These are phyloP conservation scores for Plasmodium adleri DNA, from an alignment of 169 alveolate species.

Conservation along the genomic window DNA sequence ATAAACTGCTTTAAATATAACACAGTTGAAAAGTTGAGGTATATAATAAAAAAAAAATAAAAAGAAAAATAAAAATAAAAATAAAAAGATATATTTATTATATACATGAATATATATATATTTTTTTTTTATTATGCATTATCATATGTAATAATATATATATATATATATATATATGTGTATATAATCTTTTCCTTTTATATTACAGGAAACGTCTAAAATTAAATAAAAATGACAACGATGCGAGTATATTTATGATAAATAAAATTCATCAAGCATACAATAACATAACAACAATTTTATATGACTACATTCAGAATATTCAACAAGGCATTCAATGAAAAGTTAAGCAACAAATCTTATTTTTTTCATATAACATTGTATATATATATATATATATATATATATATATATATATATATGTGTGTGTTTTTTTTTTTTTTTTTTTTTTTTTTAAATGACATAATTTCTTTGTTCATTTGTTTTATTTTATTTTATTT, in stretches of 20 bases:
- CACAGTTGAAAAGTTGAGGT: constrained; percentile 73
- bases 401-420: neutral
- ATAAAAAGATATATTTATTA: neutral
- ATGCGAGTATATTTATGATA: constrained; percentile 72
- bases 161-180: neutral
- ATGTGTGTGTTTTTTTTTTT: too few species aligned
- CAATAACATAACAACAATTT: constrained; percentile 71
- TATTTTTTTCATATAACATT: too few species aligned
- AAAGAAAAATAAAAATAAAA: neutral
- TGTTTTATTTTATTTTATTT: neutral
- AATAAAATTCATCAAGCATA: constrained; percentile 75
- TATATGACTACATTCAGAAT: constrained; percentile 72
- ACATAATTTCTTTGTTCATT: neutral
- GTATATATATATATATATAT: neutral
- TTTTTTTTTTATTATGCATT: neutral
- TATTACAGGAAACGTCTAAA: constrained; percentile 44
- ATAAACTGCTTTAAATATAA: constrained; percentile 73
- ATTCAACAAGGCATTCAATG: constrained; percentile 72
- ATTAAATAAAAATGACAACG: constrained; percentile 70
- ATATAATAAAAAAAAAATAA: constrained; percentile 8
- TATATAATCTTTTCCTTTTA: neutral
- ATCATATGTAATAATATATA: neutral
- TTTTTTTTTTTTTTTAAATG: neutral
- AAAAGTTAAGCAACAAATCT: neutral
- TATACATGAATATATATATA: neutral